These are phyloP conservation scores for Candida argentea DNA, from an alignment of 805 yeast genomes.

Conservation along the genomic window DNA sequence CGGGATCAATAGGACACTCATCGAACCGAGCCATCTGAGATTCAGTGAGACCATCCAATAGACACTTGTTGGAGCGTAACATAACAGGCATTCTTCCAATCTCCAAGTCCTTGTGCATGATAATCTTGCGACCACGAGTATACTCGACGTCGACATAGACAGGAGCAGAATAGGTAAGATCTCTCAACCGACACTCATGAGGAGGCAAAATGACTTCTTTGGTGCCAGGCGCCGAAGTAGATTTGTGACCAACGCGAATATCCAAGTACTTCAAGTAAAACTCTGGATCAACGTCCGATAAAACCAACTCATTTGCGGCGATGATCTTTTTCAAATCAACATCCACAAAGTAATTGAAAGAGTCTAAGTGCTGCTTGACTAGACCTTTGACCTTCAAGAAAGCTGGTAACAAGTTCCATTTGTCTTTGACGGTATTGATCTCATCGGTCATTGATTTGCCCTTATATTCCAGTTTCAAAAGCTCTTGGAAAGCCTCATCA, in stretches of 20 bases:
- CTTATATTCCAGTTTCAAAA: slow-evolving; percentile 69
- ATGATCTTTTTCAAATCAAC: slow-evolving; percentile 88
- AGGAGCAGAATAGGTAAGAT: slow-evolving; percentile 90
- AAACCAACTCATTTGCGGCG: slow-evolving; percentile 76
- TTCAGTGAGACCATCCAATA: slow-evolving; percentile 69
- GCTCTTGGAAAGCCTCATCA: slow-evolving; percentile 64
- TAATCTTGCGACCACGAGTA: slow-evolving; percentile 88
- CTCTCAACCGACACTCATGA: slow-evolving; percentile 92
- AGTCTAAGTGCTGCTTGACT: slow-evolving; percentile 94
- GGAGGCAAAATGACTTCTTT: slow-evolving; percentile 70
- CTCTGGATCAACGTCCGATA: slow-evolving; percentile 95
- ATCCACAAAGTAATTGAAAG: slow-evolving; percentile 95
- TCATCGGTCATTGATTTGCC: slow-evolving; percentile 85
- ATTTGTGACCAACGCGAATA: slow-evolving; percentile 78
- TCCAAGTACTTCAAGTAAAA: slow-evolving; percentile 89
- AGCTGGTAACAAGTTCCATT: slow-evolving; percentile 95
- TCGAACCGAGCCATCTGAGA: slow-evolving; percentile 75
- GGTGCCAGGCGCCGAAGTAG: slow-evolving; percentile 37
- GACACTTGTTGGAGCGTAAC: slow-evolving; percentile 90
- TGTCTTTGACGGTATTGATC: slow-evolving; percentile 85
- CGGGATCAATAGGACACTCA: slow-evolving; percentile 97
- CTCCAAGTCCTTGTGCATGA: slow-evolving; percentile 81
- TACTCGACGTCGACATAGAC: slow-evolving; percentile 95
- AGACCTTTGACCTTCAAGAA: slow-evolving; percentile 91
- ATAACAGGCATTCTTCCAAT: slow-evolving; percentile 99